Evolutionary conservation across 2,329 filamentous ascomycete genomes (phyloP).

Genomic region (Zymoseptoria passerinii): DNA sequence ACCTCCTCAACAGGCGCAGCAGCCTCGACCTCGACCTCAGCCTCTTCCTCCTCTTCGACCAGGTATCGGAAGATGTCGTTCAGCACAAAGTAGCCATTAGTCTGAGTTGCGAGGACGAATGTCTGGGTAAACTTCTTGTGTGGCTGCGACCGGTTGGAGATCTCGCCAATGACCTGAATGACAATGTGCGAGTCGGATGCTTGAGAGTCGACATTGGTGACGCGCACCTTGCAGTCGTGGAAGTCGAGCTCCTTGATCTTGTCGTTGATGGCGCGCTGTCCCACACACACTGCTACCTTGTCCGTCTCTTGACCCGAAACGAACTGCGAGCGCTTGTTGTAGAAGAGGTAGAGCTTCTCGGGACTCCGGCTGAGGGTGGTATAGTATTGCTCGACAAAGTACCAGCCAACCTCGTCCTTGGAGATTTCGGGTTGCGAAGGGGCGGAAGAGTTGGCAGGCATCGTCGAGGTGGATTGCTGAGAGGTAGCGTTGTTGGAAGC

Average conservation of each 20-base stretch:
- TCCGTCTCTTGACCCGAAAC: conserved; percentile 89
- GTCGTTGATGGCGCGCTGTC: conserved; percentile 83
- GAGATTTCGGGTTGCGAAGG: conserved; percentile 38
- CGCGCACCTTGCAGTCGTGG: conserved; percentile 95
- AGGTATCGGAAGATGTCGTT: conserved; percentile 98
- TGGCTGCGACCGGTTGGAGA: conserved; percentile 84
- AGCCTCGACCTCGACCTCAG: conserved; percentile 33
- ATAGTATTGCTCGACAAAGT: conserved; percentile 99
- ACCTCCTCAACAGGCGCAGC: conserved; percentile 25
- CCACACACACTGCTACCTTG: conserved; percentile 75
- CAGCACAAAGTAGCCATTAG: conserved; percentile 93
- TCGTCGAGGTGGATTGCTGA: conserved; percentile 16
- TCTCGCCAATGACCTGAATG: conserved; percentile 96
- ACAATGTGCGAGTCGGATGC: conserved; percentile 88
- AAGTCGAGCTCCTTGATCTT: conserved; percentile 89
- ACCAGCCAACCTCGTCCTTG: conserved; percentile 98
- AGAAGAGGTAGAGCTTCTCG: conserved; percentile 93
- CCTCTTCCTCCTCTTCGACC: conserved; percentile 69
- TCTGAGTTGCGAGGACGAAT: conserved; percentile 92
- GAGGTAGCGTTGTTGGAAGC: conserved; percentile 20
- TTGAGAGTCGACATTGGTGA: conserved; percentile 96
- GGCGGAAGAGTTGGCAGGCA: conserved; percentile 16
- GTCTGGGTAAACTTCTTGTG: conserved; percentile 97
- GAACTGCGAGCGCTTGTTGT: conserved; percentile 91
- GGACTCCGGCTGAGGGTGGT: conserved; percentile 91